These are phyloP conservation scores for Lecanicillium sp. DNA, from an alignment of 2,329 filamentous ascomycete genomes.

Conservation along the genomic window DNA sequence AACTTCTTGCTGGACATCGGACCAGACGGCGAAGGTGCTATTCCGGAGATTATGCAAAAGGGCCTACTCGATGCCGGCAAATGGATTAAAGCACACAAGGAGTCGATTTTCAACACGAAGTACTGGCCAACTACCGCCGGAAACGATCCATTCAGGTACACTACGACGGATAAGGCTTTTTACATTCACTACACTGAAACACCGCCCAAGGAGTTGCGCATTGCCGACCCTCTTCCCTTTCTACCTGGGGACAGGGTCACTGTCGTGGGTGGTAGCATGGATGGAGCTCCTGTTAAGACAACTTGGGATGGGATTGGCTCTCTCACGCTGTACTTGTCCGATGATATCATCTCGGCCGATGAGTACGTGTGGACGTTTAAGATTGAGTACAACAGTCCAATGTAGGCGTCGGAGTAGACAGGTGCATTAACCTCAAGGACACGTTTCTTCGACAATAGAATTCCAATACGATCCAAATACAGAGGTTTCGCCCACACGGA, in stretches of 20 bases:
- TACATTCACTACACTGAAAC: conserved; percentile 38
- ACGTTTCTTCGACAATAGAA: too few species aligned
- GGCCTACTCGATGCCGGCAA: conserved; percentile 40
- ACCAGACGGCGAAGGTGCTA: conserved; percentile 44
- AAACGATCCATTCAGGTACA: conserved; percentile 38
- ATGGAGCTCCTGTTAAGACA: conserved; percentile 15
- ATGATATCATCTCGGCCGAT: conserved; percentile 24
- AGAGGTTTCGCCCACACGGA: too few species aligned
- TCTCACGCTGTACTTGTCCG: conserved; percentile 22
- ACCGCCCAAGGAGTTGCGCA: conserved; percentile 28
- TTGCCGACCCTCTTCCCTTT: conserved; percentile 37
- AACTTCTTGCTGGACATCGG: conserved; percentile 50
- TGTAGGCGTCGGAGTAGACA: too few species aligned
- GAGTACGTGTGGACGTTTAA: conserved; percentile 29
- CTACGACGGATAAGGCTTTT: conserved; percentile 42
- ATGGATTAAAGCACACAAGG: conserved; percentile 45
- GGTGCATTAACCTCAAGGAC: too few species aligned
- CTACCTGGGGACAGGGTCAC: conserved; percentile 36
- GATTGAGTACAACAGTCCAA: conserved; percentile 11
- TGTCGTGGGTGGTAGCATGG: conserved; percentile 27
- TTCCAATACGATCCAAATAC: too few species aligned
- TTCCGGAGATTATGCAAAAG: conserved; percentile 37
- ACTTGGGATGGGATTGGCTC: conserved; percentile 11
- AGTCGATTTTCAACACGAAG: conserved; percentile 49
- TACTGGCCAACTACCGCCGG: conserved; percentile 43